Conservation (phyloP, 192 early-diverging fungal genomes). For the Funneliformis geosporum region DNA sequence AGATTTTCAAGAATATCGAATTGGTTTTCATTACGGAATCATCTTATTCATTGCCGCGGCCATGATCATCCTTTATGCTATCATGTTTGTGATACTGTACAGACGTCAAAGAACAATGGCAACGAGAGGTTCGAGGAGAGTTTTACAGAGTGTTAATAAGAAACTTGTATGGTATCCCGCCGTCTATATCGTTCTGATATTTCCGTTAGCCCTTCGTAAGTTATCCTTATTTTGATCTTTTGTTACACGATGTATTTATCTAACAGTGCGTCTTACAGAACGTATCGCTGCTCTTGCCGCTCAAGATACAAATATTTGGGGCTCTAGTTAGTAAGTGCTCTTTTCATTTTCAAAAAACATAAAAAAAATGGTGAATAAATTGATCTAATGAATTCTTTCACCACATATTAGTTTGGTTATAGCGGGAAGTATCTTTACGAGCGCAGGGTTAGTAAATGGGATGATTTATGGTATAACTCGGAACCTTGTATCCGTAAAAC, state of each 20-base stretch:
- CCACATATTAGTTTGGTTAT: background rate
- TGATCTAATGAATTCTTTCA: background rate
- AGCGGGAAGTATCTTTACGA: background rate
- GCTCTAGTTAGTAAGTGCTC: background rate
- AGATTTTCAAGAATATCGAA: background rate
- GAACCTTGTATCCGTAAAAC: conserved; percentile 19
- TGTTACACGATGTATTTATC: background rate
- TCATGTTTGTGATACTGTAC: background rate
- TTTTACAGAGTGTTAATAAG: conserved; percentile 12
- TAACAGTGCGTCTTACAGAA: background rate
- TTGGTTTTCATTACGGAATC: conserved; percentile 26
- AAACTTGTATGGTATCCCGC: conserved; percentile 32
- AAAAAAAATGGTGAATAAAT: too few species aligned
- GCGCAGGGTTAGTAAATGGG: conserved; percentile 7
- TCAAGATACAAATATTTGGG: background rate
- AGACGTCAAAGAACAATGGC: conserved; percentile 6
- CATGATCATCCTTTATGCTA: conserved; percentile 4
- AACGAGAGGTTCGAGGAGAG: background rate
- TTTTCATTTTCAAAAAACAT: background rate
- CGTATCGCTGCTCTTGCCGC: background rate
- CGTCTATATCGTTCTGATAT: conserved; percentile 13
- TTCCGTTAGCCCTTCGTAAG: conserved; percentile 26
- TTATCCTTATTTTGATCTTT: background rate
- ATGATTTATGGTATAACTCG: conserved; percentile 30
- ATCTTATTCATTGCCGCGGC: background rate